phyloP scores from a whole-genome alignment of 163 green algal species.

The Trebouxia gelatinosa region DNA sequence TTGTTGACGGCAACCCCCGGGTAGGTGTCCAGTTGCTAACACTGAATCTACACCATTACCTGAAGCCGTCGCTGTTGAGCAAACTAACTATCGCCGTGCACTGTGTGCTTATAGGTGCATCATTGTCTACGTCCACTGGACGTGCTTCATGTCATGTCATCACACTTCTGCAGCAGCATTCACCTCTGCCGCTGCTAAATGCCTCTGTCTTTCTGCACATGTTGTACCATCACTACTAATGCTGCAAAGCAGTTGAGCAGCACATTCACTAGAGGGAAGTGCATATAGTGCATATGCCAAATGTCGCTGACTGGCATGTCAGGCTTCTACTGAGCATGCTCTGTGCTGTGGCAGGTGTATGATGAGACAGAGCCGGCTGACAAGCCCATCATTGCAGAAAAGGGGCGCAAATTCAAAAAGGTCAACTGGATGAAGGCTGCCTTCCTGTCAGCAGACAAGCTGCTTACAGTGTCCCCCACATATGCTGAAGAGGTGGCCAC shows the following conservation, averaged over 20 bases:
- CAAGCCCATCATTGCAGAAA: constrained; percentile 21
- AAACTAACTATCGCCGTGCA: no score
- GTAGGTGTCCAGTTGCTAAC: constrained; percentile 38
- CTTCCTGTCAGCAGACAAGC: constrained; percentile 71
- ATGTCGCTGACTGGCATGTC: neutral
- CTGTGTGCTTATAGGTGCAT: no score
- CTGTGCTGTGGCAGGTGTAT: constrained; percentile 73
- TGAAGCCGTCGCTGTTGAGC: no score
- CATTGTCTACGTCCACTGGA: no score
- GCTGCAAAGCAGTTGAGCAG: neutral
- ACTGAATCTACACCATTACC: no score
- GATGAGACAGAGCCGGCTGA: constrained; percentile 61
- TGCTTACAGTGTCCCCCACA: constrained; percentile 93
- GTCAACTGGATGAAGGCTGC: constrained; percentile 94
- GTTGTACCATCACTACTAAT: neutral
- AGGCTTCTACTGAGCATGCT: neutral
- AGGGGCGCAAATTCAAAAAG: constrained; percentile 77
- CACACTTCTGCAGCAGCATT: neutral
- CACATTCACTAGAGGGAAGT: neutral
- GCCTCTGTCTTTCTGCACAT: neutral
- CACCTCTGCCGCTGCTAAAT: neutral
- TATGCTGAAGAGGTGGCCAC: constrained; percentile 88
- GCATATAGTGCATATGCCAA: neutral
- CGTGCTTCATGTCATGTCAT: no score
- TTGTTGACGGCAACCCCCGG: constrained; percentile 85